These are phyloP conservation scores for Fomitopsis serialis DNA, from an alignment of 768 basidiomycete species.

Conservation along the genomic window DNA sequence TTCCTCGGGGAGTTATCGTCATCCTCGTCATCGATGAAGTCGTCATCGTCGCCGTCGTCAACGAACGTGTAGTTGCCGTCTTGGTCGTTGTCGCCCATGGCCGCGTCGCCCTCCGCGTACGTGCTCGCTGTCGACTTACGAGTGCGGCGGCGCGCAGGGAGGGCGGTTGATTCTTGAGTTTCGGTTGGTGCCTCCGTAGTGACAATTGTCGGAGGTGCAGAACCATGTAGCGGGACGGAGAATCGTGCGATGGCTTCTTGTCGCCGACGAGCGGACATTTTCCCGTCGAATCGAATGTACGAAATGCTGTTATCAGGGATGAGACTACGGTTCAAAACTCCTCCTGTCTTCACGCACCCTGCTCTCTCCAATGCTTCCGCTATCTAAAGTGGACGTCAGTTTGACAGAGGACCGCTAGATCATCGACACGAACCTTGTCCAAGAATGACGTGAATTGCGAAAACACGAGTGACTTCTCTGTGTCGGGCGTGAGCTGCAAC, in stretches of 20 bases:
- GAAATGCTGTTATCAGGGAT: constrained; percentile 46
- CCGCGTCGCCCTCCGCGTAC: constrained; percentile 6
- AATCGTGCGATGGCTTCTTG: constrained; percentile 75
- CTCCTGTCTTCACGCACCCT: constrained; percentile 36
- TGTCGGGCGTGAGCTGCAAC: constrained; percentile 57
- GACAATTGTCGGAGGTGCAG: not conserved
- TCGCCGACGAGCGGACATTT: constrained; percentile 75
- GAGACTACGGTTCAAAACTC: not conserved
- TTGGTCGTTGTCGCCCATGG: constrained; percentile 6
- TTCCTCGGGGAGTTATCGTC: constrained; percentile 15
- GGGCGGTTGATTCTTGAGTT: constrained; percentile 6
- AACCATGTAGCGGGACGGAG: constrained; percentile 51
- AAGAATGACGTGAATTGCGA: constrained; percentile 87
- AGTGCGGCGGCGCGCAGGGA: constrained; percentile 3
- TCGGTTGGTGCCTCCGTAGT: constrained; percentile 1
- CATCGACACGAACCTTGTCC: constrained; percentile 51
- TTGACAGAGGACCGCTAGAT: not conserved
- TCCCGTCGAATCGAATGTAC: constrained; percentile 80
- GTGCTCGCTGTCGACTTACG: constrained; percentile 1
- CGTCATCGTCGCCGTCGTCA: constrained; percentile 16
- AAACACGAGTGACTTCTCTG: constrained; percentile 83
- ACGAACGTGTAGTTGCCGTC: constrained; percentile 26
- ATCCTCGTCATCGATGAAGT: constrained; percentile 17
- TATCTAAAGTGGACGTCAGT: constrained; percentile 40
- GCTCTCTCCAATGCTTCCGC: constrained; percentile 60